phyloP scores from a whole-genome alignment of 371 early-diverging fungal genomes.

The Syncephalastrum sp. region DNA sequence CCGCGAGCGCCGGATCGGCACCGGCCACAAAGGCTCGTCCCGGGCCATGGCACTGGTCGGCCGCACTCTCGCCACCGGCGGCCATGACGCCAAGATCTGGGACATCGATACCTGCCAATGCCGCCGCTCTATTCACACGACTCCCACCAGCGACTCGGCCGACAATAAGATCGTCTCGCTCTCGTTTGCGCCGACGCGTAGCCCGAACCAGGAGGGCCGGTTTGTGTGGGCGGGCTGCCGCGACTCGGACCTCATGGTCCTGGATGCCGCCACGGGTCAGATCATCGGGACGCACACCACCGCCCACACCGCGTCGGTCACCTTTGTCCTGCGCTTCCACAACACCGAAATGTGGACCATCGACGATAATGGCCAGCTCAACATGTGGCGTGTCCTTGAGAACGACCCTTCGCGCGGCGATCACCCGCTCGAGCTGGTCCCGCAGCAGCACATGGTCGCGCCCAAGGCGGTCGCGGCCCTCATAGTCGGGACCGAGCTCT shows the following conservation, averaged over 20 bases:
- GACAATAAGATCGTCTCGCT: slow-evolving; percentile 29
- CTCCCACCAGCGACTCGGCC: slow-evolving; percentile 16
- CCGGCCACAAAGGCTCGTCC: slow-evolving; percentile 17
- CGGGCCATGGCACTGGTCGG: slow-evolving; percentile 23
- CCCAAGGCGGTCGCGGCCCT: slow-evolving; percentile 30
- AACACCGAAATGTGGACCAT: slow-evolving; percentile 69
- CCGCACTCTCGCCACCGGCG: slow-evolving; percentile 21
- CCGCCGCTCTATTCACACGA: slow-evolving; percentile 14
- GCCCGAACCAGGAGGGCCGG: slow-evolving; percentile 51
- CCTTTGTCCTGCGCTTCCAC: slow-evolving; percentile 59
- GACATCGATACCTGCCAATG: slow-evolving; percentile 13
- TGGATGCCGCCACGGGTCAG: slow-evolving; percentile 49
- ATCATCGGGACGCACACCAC: slow-evolving; percentile 51
- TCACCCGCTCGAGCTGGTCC: not conserved
- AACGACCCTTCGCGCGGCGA: too few species aligned
- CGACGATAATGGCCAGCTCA: slow-evolving; percentile 71
- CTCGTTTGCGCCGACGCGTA: slow-evolving; percentile 36
- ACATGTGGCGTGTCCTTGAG: slow-evolving; percentile 62
- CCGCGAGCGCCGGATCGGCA: slow-evolving; percentile 6
- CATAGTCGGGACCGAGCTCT: slow-evolving; percentile 53
- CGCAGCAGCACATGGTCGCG: slow-evolving; percentile 10
- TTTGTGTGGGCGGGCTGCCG: slow-evolving; percentile 67
- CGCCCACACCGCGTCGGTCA: slow-evolving; percentile 59
- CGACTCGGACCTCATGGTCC: slow-evolving; percentile 59
- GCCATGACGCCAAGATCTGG: slow-evolving; percentile 22